phyloP scores from a whole-genome alignment of 768 basidiomycete genomes.

The Paxillus involutus region DNA sequence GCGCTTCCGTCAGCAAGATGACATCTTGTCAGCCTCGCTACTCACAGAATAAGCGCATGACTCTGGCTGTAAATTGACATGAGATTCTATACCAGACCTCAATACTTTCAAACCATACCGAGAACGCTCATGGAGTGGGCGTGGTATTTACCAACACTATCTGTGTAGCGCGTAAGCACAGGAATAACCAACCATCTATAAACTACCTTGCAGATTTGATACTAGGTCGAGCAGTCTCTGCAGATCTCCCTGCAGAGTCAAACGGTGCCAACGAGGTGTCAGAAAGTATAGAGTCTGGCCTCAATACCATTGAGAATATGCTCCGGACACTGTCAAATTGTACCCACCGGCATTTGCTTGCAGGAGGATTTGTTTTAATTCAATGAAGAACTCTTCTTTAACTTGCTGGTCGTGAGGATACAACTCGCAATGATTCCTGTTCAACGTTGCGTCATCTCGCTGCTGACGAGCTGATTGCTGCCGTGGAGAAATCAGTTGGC shows the following conservation, averaged over 20 bases:
- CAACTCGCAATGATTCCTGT: neutral
- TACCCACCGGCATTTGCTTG: neutral
- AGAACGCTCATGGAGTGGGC: slow-evolving; percentile 1
- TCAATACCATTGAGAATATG: neutral
- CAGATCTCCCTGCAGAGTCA: slow-evolving; percentile 7
- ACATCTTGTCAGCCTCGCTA: too few species aligned
- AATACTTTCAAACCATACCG: neutral
- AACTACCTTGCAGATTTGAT: neutral
- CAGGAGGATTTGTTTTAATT: neutral
- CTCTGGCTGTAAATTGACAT: neutral
- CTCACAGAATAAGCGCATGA: too few species aligned
- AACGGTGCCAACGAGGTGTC: slow-evolving; percentile 11
- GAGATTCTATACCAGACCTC: neutral
- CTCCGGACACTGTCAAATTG: neutral
- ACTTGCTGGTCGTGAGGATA: neutral
- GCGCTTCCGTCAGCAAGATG: too few species aligned
- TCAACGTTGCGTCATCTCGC: neutral
- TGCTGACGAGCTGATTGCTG: neutral
- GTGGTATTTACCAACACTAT: slow-evolving; percentile 2
- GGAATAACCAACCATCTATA: too few species aligned
- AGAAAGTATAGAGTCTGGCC: slow-evolving; percentile 10
- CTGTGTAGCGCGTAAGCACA: neutral
- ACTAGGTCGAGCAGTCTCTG: slow-evolving; percentile 1
- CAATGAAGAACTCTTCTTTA: neutral
- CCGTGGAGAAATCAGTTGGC: neutral